phyloP scores from a whole-genome alignment of 257 asterid genomes.

The Scutellaria minor region DNA sequence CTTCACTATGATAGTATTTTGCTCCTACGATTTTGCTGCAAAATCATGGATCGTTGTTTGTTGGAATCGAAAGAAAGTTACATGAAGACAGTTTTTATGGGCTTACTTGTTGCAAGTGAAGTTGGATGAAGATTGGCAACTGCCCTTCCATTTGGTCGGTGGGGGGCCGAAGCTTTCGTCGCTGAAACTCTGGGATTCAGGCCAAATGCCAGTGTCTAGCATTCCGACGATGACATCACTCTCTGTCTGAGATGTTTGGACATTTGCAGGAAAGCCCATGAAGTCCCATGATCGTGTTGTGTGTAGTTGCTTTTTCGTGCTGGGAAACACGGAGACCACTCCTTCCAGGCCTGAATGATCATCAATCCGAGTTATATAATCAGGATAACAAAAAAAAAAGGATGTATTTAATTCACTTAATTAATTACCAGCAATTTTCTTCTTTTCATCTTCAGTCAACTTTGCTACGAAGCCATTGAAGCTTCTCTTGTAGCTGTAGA shows the following conservation, averaged over 20 bases:
- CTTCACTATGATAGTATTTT: slow-evolving; percentile 52
- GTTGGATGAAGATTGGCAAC: slow-evolving; percentile 46
- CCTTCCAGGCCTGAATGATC: slow-evolving; percentile 47
- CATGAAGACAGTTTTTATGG: neutral
- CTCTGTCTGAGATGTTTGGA: slow-evolving; percentile 40
- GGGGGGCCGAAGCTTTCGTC: slow-evolving; percentile 43
- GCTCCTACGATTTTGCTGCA: slow-evolving; percentile 72
- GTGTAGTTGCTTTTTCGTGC: slow-evolving; percentile 51
- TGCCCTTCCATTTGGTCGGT: slow-evolving; percentile 59
- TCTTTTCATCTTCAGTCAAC: slow-evolving; percentile 54
- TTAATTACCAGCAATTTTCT: slow-evolving; percentile 54
- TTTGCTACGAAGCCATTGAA: slow-evolving; percentile 68
- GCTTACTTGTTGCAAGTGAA: slow-evolving; percentile 61
- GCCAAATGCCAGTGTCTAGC: slow-evolving; percentile 65
- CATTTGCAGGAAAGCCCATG: slow-evolving; percentile 51
- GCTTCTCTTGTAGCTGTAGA: slow-evolving; percentile 59
- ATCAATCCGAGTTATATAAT: neutral
- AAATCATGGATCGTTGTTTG: neutral
- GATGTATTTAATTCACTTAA: slow-evolving; percentile 26
- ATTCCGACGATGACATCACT: slow-evolving; percentile 51
- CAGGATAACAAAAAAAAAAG: neutral
- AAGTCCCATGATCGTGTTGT: slow-evolving; percentile 74
- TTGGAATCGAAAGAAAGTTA: neutral
- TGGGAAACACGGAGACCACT: slow-evolving; percentile 59
- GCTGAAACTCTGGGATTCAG: slow-evolving; percentile 55